These are phyloP conservation scores for Begonia loranthoides DNA, from an alignment of 306 rosid species.

Conservation along the genomic window DNA sequence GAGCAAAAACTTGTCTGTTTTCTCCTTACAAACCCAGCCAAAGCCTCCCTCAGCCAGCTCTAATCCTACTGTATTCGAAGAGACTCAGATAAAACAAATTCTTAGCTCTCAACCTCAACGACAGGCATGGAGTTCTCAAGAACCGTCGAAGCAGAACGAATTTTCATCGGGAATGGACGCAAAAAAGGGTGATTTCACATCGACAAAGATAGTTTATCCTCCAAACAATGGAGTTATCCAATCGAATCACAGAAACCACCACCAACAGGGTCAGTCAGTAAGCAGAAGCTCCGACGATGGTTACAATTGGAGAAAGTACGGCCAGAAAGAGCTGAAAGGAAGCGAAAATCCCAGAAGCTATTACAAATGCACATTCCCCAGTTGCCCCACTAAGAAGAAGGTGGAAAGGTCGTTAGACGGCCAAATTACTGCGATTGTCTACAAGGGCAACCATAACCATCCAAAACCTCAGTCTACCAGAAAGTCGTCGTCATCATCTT, in stretches of 20 bases:
- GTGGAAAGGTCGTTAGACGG: conserved; percentile 73
- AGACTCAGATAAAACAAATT: not conserved
- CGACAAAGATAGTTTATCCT: too few species aligned
- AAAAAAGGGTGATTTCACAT: conserved; percentile 10
- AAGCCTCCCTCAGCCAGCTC: conserved; percentile 29
- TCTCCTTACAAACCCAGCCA: conserved; percentile 45
- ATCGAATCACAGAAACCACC: conserved; percentile 2
- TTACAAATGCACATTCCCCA: conserved; percentile 77
- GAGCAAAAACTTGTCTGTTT: conserved; percentile 26
- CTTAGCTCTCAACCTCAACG: conserved; percentile 12
- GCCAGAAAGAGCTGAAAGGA: conserved; percentile 86
- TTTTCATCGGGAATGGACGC: conserved; percentile 27
- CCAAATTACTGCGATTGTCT: conserved; percentile 76
- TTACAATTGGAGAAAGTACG: conserved; percentile 90
- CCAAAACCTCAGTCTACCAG: conserved; percentile 59
- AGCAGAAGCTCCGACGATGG: conserved; percentile 79
- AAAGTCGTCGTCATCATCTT: conserved; percentile 36
- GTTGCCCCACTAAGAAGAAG: conserved; percentile 80
- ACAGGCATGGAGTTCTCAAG: conserved; percentile 40
- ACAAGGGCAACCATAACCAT: conserved; percentile 79
- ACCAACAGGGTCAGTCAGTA: conserved; percentile 31
- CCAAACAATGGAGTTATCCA: too few species aligned
- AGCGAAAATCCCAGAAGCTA: conserved; percentile 92
- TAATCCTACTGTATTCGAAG: conserved; percentile 29
- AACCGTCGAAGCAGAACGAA: conserved; percentile 25